phyloP scores from a whole-genome alignment of 768 basidiomycete species.

The Russula ochroleuca region DNA sequence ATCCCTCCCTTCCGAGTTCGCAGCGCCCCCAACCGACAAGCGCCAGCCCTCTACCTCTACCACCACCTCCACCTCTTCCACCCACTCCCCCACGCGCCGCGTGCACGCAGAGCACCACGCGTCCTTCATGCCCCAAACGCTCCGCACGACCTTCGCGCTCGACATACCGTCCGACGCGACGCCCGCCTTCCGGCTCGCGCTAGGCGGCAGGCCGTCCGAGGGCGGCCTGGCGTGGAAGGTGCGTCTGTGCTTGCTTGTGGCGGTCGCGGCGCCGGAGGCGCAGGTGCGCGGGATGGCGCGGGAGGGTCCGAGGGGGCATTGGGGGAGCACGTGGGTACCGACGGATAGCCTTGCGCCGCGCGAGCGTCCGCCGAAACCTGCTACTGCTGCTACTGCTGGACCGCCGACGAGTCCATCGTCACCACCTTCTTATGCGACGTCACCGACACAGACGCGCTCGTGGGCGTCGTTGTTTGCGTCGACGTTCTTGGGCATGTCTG shows the following conservation, averaged over 20 bases:
- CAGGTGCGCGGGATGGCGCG: conserved; percentile 48
- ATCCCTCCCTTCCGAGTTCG: conserved; percentile 60
- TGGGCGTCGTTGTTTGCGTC: conserved; percentile 44
- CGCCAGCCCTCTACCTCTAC: background rate
- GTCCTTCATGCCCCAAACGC: conserved; percentile 64
- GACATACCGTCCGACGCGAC: conserved; percentile 92
- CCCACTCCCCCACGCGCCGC: conserved; percentile 49
- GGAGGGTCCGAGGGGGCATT: conserved; percentile 61
- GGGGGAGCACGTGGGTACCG: conserved; percentile 67
- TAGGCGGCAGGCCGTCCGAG: conserved; percentile 38
- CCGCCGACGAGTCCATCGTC: background rate
- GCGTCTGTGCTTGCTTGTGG: conserved; percentile 78
- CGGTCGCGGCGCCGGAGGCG: conserved; percentile 51
- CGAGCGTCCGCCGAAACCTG: conserved; percentile 40
- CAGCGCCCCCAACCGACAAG: conserved; percentile 41
- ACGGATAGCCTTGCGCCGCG: conserved; percentile 54
- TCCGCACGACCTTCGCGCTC: conserved; percentile 79
- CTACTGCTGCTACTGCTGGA: too few relatives aligned
- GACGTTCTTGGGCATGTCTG: conserved; percentile 39
- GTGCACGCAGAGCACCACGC: conserved; percentile 85
- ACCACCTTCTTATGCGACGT: background rate
- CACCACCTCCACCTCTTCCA: background rate
- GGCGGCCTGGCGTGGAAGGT: conserved; percentile 94
- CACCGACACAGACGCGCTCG: conserved; percentile 31
- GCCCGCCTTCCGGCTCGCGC: conserved; percentile 72